Conservation (phyloP, 768 basidiomycete genomes). For the Hericium coralloides region DNA sequence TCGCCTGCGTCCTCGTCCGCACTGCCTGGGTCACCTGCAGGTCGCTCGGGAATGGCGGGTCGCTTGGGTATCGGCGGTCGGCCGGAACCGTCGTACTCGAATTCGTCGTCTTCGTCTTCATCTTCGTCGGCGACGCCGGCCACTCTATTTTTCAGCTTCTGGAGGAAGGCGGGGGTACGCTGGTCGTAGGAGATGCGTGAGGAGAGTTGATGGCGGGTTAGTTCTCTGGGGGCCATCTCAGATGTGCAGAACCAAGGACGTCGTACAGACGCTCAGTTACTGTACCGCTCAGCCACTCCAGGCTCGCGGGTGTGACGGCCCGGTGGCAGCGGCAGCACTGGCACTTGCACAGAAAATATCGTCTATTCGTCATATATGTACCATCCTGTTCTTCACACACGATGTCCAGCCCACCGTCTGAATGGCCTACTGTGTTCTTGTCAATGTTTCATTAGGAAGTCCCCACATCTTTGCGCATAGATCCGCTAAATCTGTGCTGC, state of each 20-base stretch:
- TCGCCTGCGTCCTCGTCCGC: slow-evolving; percentile 56
- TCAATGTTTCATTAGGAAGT: no score
- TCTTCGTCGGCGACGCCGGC: slow-evolving; percentile 49
- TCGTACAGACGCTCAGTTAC: no score
- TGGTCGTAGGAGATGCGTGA: slow-evolving; percentile 58
- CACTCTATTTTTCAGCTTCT: slow-evolving; percentile 53
- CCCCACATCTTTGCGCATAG: no score
- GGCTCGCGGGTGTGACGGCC: no score
- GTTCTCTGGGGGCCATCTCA: slow-evolving; percentile 44
- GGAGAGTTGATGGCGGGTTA: slow-evolving; percentile 62
- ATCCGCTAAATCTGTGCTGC: no score
- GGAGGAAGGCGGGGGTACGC: slow-evolving; percentile 54
- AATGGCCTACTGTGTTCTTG: no score
- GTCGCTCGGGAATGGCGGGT: slow-evolving; percentile 64
- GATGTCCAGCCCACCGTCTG: no score
- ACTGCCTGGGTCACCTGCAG: slow-evolving; percentile 60
- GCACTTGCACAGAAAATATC: no score
- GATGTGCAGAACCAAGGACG: background rate
- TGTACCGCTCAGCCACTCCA: no score
- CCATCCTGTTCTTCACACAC: no score
- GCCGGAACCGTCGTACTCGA: slow-evolving; percentile 59
- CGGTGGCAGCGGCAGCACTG: no score
- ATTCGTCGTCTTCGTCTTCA: slow-evolving; percentile 42
- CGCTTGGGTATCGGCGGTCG: slow-evolving; percentile 66
- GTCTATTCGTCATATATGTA: no score